Evolutionary conservation across 2,329 filamentous ascomycete species (phyloP), one percentile per base, ranked within the genome.

Genomic region (Ceratocystis colombiana): DNA sequence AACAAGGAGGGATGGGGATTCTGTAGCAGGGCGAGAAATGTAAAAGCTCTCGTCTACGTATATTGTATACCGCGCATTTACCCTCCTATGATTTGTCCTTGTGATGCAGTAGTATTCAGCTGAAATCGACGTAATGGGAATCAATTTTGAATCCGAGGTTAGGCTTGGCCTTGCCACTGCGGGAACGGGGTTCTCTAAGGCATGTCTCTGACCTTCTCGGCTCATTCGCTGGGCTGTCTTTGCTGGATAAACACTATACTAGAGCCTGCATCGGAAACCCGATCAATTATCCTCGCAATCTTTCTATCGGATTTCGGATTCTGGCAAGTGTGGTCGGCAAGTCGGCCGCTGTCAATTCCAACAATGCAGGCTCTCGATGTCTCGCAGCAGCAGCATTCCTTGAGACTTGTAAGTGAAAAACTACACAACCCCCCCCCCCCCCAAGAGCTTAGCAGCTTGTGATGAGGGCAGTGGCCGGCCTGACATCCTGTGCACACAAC

Each of bases 61-160:
- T 55, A 30, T 55, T 55, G 50, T 55, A 22, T 55, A 25, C 22
- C 46, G 10, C 25, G 20, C 12, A 28, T 28, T 20, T 55, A 17
- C 50, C 7, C 20, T 25, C 15, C 20, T 17, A 8, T 22, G 20
- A 55, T 55, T 15, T 28, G 50, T 55, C 25, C 50, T 55, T 55
- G 20, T 55, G 20, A 55, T 5, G 12, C 6, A 17, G 37, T 28
- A 15, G 25, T 33, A 17, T 57, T 25, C 53, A 57, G 53, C 53
- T 57, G 53, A 57, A 25, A 57, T 57, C 53, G 53, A 33, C 53
- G 25, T 28, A 33, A 33, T 33, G 25, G 3, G 53, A 57, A 57
- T 57, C 25, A 53, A 5, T 20, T 10, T 25, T 25, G 28, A 22
- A 57, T 10, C 46, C 46, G 7, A 5, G 28, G 28, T 15, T 17